Base-by-base conservation (phyloP, 176 grass and related monocot genomes). In the Oryza coarctata region DNA sequence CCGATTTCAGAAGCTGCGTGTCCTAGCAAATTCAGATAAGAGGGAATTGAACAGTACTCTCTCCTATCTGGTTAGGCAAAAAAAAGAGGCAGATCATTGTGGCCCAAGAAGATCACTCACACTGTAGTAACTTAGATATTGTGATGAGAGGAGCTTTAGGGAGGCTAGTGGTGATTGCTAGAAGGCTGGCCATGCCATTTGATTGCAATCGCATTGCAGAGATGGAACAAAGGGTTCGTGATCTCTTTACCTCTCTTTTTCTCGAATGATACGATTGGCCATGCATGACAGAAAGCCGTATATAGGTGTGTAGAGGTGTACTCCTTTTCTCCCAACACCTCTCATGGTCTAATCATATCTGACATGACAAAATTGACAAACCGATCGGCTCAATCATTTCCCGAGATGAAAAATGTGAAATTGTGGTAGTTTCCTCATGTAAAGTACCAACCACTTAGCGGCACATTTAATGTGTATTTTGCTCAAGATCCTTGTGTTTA, bases 331-430 rank as follows among this genome's bases (percentile, higher is more conserved):
- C 32, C 63, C 63, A 49, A 33, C 76, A 33, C 29, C 63, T 47
- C 77, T 79, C 77, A 18, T 68, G 77, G 9, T 5, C 76, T 20
- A 66, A 79, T 79, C 63, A 68, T 68, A n/a, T 79, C 28, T 50
- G 29, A 67, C 44, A 67, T 23, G 41, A 31, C 63, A 79, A 47
- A 43, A 2, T 60, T 60, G 55, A 60, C 9, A 2, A n/a, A 40
- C 13, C 7, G 9, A 64, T 38, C 39, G 60, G 10, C 5, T 18
- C 60, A 64, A 79, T 67, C 76, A 40, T 67, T 67, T 50, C 36
- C 7, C 11, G 41, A 49, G 41, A 79, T 18, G 8, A 23, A 49
- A 49, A 67, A 49, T 7, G 12, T 25, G 41, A 31, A 78, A 60
- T 60, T 25, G 22, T 60, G 7, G n/a, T 25, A 60, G 55, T 60